Conservation (phyloP, 305 asterid species). For the Fraxinus latifolia region DNA sequence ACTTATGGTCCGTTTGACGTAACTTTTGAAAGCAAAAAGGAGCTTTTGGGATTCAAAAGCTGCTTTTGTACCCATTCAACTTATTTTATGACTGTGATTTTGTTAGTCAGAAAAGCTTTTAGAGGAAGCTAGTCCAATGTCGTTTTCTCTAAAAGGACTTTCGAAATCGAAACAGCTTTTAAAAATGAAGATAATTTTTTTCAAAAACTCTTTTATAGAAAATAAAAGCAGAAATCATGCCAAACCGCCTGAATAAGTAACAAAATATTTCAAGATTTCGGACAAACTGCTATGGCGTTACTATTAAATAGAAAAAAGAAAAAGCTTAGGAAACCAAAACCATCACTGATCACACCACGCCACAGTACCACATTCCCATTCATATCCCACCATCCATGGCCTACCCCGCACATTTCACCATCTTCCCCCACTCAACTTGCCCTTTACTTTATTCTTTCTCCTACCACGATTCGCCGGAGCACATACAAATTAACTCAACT, state of each 20-base stretch:
- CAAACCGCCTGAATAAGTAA: neutral
- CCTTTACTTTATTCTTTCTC: conserved; percentile 23
- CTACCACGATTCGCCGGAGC: conserved; percentile 9
- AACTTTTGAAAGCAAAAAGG: neutral
- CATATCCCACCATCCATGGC: conserved; percentile 28
- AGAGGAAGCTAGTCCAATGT: too few relatives aligned
- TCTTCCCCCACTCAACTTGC: conserved; percentile 40
- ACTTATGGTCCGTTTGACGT: neutral
- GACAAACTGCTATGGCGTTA: neutral
- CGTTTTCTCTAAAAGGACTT: neutral
- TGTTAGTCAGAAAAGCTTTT: neutral
- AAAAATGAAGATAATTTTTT: too few relatives aligned
- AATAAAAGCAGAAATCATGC: too few relatives aligned
- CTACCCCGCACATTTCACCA: conserved; percentile 42
- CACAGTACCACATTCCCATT: conserved; percentile 12
- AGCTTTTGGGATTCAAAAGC: neutral
- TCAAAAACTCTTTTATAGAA: too few relatives aligned
- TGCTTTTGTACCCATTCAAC: neutral
- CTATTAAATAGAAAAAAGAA: neutral
- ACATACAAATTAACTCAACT: neutral
- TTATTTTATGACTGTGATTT: neutral
- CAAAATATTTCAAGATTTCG: neutral
- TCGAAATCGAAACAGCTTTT: neutral
- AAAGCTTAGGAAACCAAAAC: conserved; percentile 15
- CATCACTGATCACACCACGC: conserved; percentile 22